These are phyloP conservation scores for Pichia sp. DNA, from an alignment of 1,139 yeast species.

Conservation along the genomic window DNA sequence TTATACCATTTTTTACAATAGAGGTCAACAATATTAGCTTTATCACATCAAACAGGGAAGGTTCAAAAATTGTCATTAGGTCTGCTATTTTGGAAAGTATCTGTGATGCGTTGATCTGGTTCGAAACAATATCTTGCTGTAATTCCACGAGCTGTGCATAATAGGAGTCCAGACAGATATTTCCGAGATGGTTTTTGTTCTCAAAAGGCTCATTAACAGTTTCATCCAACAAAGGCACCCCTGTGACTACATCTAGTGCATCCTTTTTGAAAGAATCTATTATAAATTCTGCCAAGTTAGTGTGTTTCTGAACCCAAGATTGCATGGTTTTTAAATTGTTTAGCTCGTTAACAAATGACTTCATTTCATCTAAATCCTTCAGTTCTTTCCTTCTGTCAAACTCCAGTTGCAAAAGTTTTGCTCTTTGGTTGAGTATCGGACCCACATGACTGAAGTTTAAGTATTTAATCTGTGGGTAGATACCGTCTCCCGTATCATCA, in stretches of 20 bases:
- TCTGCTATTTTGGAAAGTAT: slow-evolving; percentile 2
- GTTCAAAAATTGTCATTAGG: slow-evolving; percentile 43
- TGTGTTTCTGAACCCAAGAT: slow-evolving; percentile 67
- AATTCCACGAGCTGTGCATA: slow-evolving; percentile 60
- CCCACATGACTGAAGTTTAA: slow-evolving; percentile 82
- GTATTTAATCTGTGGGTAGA: slow-evolving; percentile 47
- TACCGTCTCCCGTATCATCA: slow-evolving; percentile 26
- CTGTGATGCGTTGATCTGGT: slow-evolving; percentile 39
- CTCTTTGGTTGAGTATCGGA: slow-evolving; percentile 61
- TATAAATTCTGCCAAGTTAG: slow-evolving; percentile 67
- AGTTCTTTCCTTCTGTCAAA: slow-evolving; percentile 62
- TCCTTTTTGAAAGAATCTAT: slow-evolving; percentile 44
- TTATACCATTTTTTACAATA: slow-evolving; percentile 60
- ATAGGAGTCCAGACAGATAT: slow-evolving; percentile 22
- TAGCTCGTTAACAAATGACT: slow-evolving; percentile 65
- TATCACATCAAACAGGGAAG: slow-evolving; percentile 42
- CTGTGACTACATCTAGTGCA: slow-evolving; percentile 10
- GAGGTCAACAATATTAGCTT: slow-evolving; percentile 53
- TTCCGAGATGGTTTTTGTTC: background rate
- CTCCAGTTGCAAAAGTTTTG: slow-evolving; percentile 65
- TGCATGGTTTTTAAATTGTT: slow-evolving; percentile 68
- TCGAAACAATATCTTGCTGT: slow-evolving; percentile 68
- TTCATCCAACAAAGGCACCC: slow-evolving; percentile 26
- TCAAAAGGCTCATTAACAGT: background rate
- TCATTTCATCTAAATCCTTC: slow-evolving; percentile 61